Base-by-base conservation (phyloP, 805 yeast genomes). In the Candida koratica region DNA sequence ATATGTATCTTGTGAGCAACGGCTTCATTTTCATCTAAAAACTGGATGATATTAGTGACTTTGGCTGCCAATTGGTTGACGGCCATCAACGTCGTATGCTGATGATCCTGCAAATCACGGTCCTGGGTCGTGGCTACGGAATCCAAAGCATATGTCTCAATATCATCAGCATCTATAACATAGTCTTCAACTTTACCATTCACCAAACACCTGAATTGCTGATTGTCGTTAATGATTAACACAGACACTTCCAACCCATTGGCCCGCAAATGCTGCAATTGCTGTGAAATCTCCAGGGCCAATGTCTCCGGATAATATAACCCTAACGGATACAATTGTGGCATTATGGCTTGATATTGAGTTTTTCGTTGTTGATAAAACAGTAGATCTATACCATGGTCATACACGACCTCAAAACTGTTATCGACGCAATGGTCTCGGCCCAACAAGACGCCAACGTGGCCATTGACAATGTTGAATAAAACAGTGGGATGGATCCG, bases 91-190 rank as follows among this genome's bases (percentile, higher is more conserved):
- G 48, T 15, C 5, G 19, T 30, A 6, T 22, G 5, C 13, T 35
- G 34, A 19, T 7, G 19, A 2, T 34, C 33, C n/a, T 24, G 34
- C 10, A 31, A n/a, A 12, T 32, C 25, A 10, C 47, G 45, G 26
- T 61, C 61, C n/a, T 50, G 35, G 25, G 46, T 49, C 37, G 59
- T 47, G 11, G 42, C 46, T 7, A 62, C 45, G 4, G 70, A 61
- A 5, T 53, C 47, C 1, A 65, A 48, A 1, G 69, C 58, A 6
- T 58, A 56, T 16, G 43, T 47, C 35, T 66, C 71, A 3, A 59
- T 47, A 20, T 58, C 62, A 19, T 52, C 56, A 1, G 62, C 48
- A 2, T 40, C 42, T 6, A 62, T 42, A 5, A 44, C 36, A 5
- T 54, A 44, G 6, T 43, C 29, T 4, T 36, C 15, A 4, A 25